phyloP scores from a whole-genome alignment of 495 filamentous ascomycete species.

The Hypoxylon lienhwacheense region DNA sequence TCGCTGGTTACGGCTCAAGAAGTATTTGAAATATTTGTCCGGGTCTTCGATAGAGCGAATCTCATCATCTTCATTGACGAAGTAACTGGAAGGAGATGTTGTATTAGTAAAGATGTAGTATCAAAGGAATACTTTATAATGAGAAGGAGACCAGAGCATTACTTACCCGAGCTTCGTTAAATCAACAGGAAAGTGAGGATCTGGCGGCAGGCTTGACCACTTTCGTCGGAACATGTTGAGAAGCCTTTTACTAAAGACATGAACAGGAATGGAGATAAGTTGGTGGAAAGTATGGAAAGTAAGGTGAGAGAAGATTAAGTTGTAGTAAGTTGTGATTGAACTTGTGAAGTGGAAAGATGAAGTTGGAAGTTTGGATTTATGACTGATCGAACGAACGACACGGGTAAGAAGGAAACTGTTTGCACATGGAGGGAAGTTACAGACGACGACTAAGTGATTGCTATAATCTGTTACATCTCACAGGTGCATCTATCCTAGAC shows the following conservation, averaged over 20 bases:
- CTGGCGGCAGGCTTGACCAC: slow-evolving; percentile 65
- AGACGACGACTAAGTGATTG: no score
- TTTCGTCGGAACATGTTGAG: slow-evolving; percentile 68
- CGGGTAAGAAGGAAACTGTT: no score
- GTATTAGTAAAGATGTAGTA: slow-evolving; percentile 20
- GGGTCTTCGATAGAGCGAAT: slow-evolving; percentile 68
- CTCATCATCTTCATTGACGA: slow-evolving; percentile 69
- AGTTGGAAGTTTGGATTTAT: no score
- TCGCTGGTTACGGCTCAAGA: slow-evolving; percentile 67
- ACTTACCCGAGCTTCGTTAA: slow-evolving; percentile 71
- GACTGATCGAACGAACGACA: no score
- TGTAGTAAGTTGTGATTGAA: no score
- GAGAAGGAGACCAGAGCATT: not conserved
- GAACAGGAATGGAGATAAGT: not conserved
- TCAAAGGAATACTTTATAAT: not conserved
- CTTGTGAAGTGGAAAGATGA: no score
- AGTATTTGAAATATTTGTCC: slow-evolving; percentile 70
- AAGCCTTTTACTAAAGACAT: not conserved
- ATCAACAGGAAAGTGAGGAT: slow-evolving; percentile 64
- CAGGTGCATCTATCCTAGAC: no score
- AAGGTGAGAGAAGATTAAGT: no score
- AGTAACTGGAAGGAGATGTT: slow-evolving; percentile 56
- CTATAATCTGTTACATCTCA: no score
- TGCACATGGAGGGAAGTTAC: no score
- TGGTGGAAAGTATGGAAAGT: not conserved